A percentile compares a stretch with the other conserved stretches of the same genome.
phyloP scores from a whole-genome alignment of 257 asterid species.

The Anisodus tanguticus region DNA sequence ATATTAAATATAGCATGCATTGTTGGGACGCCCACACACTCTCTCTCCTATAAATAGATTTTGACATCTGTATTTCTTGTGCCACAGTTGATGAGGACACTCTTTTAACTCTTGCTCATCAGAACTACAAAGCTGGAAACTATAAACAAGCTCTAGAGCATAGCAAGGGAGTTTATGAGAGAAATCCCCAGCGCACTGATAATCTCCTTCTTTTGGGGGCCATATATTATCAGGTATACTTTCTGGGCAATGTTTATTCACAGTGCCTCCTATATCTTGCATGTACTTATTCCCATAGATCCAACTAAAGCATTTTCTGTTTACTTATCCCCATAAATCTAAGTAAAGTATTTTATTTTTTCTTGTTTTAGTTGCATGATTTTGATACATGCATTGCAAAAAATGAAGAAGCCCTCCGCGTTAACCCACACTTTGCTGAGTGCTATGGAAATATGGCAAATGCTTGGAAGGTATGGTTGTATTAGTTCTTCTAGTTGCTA shows the following conservation, averaged over 20 bases:
- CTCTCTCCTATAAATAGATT: not conserved
- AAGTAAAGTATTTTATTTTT: conserved; percentile 17
- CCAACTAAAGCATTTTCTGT: not conserved
- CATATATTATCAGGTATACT: conserved; percentile 77
- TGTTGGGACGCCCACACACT: not conserved
- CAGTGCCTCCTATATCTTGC: not conserved
- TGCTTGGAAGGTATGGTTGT: conserved; percentile 83
- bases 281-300: not conserved
- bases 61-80: conserved; percentile 31
- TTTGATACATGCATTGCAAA: conserved; percentile 84
- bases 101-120: conserved; percentile 85
- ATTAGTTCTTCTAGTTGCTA: conserved; percentile 27
- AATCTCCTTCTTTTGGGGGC: conserved; percentile 98
- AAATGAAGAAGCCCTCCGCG: conserved; percentile 92
- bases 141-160: conserved; percentile 90
- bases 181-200: conserved; percentile 85
- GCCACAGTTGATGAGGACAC: conserved; percentile 85
- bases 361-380: conserved; percentile 73
- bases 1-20: not conserved
- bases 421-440: conserved; percentile 95
- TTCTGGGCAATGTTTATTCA: not conserved
- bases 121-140: conserved; percentile 85
- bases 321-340: conserved; percentile 10
- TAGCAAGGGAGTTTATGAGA: conserved; percentile 83
- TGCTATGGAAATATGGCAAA: conserved; percentile 99